Evolutionary conservation across 106 monocot genomes (phyloP), one percentile per base, ranked within the genome.

Genomic region (Chionographis japonica): DNA sequence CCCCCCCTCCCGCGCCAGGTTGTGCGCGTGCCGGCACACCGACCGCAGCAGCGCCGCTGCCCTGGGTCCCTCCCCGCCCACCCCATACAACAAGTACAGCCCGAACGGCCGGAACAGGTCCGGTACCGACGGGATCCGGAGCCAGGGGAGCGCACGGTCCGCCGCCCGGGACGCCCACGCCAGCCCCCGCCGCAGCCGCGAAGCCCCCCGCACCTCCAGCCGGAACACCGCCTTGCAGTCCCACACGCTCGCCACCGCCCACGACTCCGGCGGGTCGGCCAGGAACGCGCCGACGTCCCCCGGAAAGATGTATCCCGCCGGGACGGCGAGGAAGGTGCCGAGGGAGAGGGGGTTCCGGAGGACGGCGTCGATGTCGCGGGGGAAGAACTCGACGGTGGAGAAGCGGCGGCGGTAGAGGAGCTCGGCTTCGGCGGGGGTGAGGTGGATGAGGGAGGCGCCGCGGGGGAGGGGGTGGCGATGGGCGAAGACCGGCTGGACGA

Each of bases 401-500:
- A 88, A 81, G 27, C 66, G 60, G 41, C 56, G 41, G 39, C 78
- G 70, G 73, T 88, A 88, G 41, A 88, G 78, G 49, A 36, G 8
- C 64, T 81, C 81, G 49, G 88, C 84, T 14, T 84, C 81, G 53
- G 68, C 14, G 6, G 73, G 20, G 8, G 56, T 42, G 55, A 88
- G 67, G 27, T 36, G 63, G 61, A 84, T 19, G 41, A 88, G 35
- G 40, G 75, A 11, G 39, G 59, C 58, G 8, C 56, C 40, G 72
- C 72, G 66, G 3, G 81, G 57, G 9, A 38, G 8, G 7, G 51
- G 75, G 38, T 56, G 62, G 46, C 78, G 75, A 71, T 84, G 87
- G 49, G 72, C 76, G 72, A 81, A 85, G 19, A 92, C 91, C 20
- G 91, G 91, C 8, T 92, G 85, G 37, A 92, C 88, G 16, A 88